phyloP scores from a whole-genome alignment of 202 grass and related monocot genomes.

The Schoenoplectus tabernaemontani region DNA sequence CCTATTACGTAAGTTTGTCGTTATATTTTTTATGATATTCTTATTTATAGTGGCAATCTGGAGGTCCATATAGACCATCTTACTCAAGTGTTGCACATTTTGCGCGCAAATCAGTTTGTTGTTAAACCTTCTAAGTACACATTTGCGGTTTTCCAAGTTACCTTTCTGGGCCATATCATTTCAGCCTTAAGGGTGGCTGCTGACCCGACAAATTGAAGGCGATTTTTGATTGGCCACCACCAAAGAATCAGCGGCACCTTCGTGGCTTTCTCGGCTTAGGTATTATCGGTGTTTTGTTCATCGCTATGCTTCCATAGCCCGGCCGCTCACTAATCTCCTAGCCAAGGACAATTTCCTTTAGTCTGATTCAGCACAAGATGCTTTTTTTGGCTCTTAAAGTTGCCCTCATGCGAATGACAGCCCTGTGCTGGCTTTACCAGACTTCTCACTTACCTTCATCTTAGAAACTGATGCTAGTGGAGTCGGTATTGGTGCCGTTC shows the following conservation, averaged over 20 bases:
- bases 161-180: neutral
- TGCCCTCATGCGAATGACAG: neutral
- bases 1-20: neutral
- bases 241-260: neutral
- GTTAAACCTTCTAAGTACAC: neutral
- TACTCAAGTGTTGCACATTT: neutral
- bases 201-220: neutral
- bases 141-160: neutral
- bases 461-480: slow-evolving; percentile 17
- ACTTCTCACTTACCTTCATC: neutral
- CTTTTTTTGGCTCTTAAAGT: neutral
- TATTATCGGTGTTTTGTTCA: neutral
- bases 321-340: neutral
- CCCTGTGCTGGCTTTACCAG: neutral
- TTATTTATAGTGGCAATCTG: neutral
- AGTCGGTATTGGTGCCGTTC: neutral
- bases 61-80: neutral
- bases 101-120: neutral
- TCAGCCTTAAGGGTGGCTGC: neutral
- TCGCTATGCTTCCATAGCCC: neutral
- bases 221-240: neutral
- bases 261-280: neutral
- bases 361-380: neutral
- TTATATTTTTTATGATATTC: no score
- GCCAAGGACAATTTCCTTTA: slow-evolving; percentile 2